phyloP scores from a whole-genome alignment of 768 basidiomycete species.

The Pleurotus pulmonarius region DNA sequence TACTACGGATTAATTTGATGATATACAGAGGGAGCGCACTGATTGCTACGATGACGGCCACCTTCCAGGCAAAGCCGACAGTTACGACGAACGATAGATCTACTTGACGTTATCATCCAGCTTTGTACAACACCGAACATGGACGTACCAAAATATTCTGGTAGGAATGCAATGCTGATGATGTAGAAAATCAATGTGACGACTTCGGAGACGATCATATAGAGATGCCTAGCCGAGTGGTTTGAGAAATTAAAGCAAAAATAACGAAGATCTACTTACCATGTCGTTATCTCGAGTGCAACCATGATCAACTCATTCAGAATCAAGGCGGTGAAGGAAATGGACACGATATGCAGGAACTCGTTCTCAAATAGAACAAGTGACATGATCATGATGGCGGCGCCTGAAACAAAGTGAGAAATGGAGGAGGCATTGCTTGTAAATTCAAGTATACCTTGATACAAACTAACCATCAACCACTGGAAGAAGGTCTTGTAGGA shows the following conservation, averaged over 20 bases:
- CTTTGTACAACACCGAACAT: not conserved
- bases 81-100: conserved; percentile 93
- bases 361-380: conserved; percentile 95
- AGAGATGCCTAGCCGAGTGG: conserved; percentile 66
- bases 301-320: conserved; percentile 99
- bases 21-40: conserved; percentile 90
- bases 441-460: conserved; percentile 66
- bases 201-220: conserved; percentile 92
- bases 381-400: conserved; percentile 98
- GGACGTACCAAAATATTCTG: conserved; percentile 91
- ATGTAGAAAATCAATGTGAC: conserved; percentile 87
- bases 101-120: conserved; percentile 24
- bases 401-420: conserved; percentile 46
- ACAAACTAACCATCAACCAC: conserved; percentile 96
- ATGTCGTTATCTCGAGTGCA: conserved; percentile 94
- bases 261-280: conserved; percentile 43
- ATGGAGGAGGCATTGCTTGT: not conserved
- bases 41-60: conserved; percentile 90
- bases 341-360: conserved; percentile 96
- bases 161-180: conserved; percentile 88
- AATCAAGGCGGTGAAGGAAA: conserved; percentile 94
- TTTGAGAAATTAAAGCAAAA: not conserved
- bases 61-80: conserved; percentile 87
- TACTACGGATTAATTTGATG: conserved; percentile 81
- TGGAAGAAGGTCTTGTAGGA: conserved; percentile 99